Conservation (phyloP, 2,329 filamentous ascomycete species). For the Colletotrichum coccodes region DNA sequence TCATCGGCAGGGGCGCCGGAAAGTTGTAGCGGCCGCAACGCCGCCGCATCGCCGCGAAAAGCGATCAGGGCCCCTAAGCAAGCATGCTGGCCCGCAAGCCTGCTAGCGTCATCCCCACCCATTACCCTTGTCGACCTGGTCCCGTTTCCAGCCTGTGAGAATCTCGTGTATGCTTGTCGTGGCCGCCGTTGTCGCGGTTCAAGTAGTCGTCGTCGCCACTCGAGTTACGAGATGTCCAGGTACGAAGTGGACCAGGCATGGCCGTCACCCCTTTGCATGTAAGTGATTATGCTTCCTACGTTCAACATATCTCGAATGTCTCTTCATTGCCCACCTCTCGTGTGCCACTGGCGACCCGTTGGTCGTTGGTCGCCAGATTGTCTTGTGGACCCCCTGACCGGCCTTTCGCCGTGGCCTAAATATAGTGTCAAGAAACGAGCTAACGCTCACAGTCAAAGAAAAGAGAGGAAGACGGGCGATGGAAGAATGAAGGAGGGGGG, state of each 20-base stretch:
- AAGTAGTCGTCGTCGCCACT: conserved; percentile 9
- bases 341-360: conserved; percentile 20
- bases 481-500: conserved; percentile 14
- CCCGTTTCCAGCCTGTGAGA: conserved; percentile 25
- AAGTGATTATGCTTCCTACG: conserved; percentile 25
- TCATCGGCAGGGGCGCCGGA: conserved; percentile 29
- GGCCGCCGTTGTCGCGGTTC: neutral
- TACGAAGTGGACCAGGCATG: conserved; percentile 2
- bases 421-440: conserved; percentile 21
- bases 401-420: conserved; percentile 21
- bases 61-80: conserved; percentile 23
- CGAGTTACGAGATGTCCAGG: conserved; percentile 1
- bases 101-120: conserved; percentile 27
- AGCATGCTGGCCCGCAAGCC: conserved; percentile 11
- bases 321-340: conserved; percentile 6
- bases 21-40: conserved; percentile 26
- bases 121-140: conserved; percentile 13
- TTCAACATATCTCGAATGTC: conserved; percentile 25
- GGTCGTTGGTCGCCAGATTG: conserved; percentile 1
- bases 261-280: conserved; percentile 11
- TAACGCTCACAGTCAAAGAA: conserved; percentile 12
- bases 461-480: neutral
- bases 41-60: conserved; percentile 21
- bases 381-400: conserved; percentile 11
- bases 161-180: conserved; percentile 25